Evolutionary conservation across 2,329 filamentous ascomycete species (phyloP).

Genomic region (Dactylellina cionopaga): DNA sequence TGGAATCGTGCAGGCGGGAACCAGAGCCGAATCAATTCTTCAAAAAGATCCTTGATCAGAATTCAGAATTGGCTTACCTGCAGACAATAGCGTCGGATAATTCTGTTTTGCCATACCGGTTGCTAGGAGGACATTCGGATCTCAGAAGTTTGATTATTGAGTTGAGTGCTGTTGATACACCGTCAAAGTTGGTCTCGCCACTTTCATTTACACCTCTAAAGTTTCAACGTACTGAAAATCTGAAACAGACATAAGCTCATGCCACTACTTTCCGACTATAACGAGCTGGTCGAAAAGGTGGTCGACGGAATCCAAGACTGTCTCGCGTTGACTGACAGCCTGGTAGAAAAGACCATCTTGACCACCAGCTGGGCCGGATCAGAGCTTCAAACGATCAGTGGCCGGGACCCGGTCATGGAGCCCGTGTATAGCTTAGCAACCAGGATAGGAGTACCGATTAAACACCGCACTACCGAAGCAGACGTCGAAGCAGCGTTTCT

Average conservation of each 20-base stretch:
- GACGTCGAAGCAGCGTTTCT: background rate
- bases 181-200: background rate
- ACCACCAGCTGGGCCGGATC: background rate
- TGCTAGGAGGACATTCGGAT: background rate
- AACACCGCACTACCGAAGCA: background rate
- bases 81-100: background rate
- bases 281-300: background rate
- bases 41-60: background rate
- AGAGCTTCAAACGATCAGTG: background rate
- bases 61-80: background rate
- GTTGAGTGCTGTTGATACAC: background rate
- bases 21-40: background rate
- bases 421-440: background rate
- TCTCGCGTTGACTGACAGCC: background rate
- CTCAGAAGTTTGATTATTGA: background rate
- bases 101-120: background rate
- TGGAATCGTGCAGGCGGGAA: too few relatives aligned
- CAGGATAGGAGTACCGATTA: background rate
- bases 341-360: background rate
- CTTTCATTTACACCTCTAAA: too few relatives aligned
- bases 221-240: background rate
- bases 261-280: background rate
- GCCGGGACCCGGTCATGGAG: background rate
- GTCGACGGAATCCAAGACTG: conserved; percentile 3
- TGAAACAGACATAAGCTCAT: background rate